These are phyloP conservation scores for Collybiopsis luxurians DNA, from an alignment of 768 basidiomycete genomes.

Conservation along the genomic window DNA sequence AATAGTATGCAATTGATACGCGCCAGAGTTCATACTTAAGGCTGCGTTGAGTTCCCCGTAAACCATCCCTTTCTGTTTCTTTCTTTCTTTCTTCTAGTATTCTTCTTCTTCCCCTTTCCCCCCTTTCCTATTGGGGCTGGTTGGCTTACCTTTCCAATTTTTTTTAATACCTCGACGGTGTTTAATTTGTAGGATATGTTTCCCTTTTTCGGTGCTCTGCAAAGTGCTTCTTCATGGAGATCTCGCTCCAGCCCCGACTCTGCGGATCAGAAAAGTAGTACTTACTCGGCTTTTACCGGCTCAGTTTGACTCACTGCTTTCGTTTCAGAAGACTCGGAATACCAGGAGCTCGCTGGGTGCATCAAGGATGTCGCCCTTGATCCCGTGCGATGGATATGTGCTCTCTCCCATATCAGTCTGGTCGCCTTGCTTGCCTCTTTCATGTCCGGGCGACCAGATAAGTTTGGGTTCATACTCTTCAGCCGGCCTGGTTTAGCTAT, in stretches of 20 bases:
- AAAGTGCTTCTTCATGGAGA: neutral
- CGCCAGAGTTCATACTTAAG: too few species aligned
- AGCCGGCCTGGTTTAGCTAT: neutral
- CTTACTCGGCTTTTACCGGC: too few species aligned
- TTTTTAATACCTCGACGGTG: neutral
- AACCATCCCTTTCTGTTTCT: too few species aligned
- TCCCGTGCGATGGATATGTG: neutral
- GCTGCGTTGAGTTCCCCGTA: too few species aligned
- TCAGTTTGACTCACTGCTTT: too few species aligned
- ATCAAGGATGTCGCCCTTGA: neutral
- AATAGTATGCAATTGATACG: too few species aligned
- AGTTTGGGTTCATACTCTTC: neutral
- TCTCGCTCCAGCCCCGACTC: neutral
- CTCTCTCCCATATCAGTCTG: neutral
- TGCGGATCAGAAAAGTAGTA: too few species aligned
- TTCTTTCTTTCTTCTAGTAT: neutral
- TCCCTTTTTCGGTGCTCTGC: neutral
- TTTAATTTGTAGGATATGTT: neutral
- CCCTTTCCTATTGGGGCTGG: neutral
- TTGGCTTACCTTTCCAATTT: neutral
- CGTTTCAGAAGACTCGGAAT: neutral
- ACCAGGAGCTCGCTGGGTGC: neutral
- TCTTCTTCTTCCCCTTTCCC: too few species aligned
- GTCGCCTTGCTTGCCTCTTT: neutral
- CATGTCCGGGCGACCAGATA: neutral